A percentile compares a stretch with the other conserved stretches of the same genome.
These are phyloP conservation scores for Saturnispora galanensis DNA, from an alignment of 805 yeast genomes.

Conservation along the genomic window DNA sequence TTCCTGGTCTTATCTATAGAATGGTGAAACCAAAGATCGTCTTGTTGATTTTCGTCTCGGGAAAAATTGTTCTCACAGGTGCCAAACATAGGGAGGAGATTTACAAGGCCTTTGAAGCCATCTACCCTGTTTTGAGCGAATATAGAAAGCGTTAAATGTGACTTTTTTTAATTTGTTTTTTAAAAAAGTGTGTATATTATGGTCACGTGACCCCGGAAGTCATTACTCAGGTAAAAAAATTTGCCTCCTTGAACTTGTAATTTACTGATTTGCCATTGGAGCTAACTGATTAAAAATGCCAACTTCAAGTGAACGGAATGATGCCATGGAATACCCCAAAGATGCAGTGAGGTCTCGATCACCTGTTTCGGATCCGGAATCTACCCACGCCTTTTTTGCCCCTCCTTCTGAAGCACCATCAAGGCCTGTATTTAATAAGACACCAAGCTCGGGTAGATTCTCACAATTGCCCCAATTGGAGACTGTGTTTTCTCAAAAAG, in stretches of 20 bases:
- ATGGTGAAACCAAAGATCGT: slow-evolving; percentile 99
- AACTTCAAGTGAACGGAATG: no score
- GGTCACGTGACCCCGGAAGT: neutral
- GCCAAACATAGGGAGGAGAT: slow-evolving; percentile 98
- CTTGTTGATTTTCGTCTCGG: slow-evolving; percentile 88
- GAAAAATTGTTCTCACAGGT: slow-evolving; percentile 95
- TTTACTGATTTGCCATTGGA: no score
- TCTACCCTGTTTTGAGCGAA: slow-evolving; percentile 96
- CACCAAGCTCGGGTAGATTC: slow-evolving; percentile 7
- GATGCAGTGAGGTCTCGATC: no score
- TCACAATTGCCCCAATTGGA: slow-evolving; percentile 13
- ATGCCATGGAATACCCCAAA: no score
- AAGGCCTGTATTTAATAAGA: slow-evolving; percentile 9
- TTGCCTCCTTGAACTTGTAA: neutral
- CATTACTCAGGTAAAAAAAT: neutral
- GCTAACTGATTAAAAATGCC: no score
- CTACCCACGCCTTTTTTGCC: neutral
- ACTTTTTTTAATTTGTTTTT: neutral
- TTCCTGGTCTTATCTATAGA: slow-evolving; percentile 97
- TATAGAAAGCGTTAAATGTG: slow-evolving; percentile 54
- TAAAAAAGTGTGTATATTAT: neutral
- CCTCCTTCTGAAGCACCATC: neutral
- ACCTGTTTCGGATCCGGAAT: no score
- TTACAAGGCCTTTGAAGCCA: slow-evolving; percentile 96
- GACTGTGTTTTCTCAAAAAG: slow-evolving; percentile 3